Base-by-base conservation (phyloP, 2,329 filamentous ascomycete species). In the Emydomyces testavorans region DNA sequence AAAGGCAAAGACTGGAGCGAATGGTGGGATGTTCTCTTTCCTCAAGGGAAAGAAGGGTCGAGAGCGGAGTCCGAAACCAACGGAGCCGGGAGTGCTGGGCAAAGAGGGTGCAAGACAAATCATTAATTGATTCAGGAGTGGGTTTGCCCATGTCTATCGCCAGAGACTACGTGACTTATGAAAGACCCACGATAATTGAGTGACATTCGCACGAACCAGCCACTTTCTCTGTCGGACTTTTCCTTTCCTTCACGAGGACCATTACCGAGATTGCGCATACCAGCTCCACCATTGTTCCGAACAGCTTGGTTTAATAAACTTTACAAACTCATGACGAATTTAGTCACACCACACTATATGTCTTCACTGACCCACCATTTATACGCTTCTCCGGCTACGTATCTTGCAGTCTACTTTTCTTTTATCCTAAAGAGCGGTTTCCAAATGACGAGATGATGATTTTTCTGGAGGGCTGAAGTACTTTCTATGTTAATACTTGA, bases 21-120 rank as follows among this genome's bases (percentile, higher is more conserved):
- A 65, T 44, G 80, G 82, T 15, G 86, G 89, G 45, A 90, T 95
- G 75, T 82, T 96, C 55, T 85, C 87, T 1, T 93, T 98, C 64
- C 72, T 96, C 52, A 85, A 78, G 54, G 76, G 89, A 59, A 94
- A 94, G 70, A 94, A 86, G 71, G 87, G 89, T 23, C 76, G 89
- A 53, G 87, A 88, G 48, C 81, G 88, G 65, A 95, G 88, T 62
- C 92, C 92, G 1, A 95, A 94, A 69, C 89, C 89, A 21, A 90
- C 87, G 64, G 89, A 96, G 68, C 78, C 87, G 48, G 92, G 92
- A 50, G 89, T 98, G 6, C 63, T 98, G 50, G 92, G 92, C 49
- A 96, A 96, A 62, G 89, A 96, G 64, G 92, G 92, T 13, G 89
- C 92, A 8, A 76, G 92, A 62, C 82, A 87, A 54, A 77, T 90